Conservation (phyloP, 2,329 filamentous ascomycete genomes). For the Akanthomyces uredinophilus region DNA sequence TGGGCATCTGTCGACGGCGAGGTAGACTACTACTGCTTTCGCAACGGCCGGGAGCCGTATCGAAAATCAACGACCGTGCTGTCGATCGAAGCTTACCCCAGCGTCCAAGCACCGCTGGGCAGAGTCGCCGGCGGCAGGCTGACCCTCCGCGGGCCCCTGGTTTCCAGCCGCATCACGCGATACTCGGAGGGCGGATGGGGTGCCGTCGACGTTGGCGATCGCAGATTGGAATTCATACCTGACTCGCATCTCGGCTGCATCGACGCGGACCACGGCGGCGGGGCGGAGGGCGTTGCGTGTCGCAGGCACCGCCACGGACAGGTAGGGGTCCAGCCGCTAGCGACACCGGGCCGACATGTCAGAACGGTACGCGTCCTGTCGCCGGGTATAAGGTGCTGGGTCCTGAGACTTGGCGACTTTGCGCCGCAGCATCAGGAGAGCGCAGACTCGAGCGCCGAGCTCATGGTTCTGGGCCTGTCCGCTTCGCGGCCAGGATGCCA, state of each 20-base stretch:
- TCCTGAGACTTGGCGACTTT: neutral
- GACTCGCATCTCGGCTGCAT: neutral
- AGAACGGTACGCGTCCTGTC: neutral
- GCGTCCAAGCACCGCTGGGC: neutral
- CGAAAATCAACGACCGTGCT: conserved; percentile 15
- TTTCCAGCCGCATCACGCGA: neutral
- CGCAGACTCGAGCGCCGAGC: neutral
- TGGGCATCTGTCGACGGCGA: conserved; percentile 23
- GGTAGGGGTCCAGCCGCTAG: neutral
- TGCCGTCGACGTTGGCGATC: neutral
- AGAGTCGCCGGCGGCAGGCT: neutral
- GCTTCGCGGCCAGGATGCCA: neutral
- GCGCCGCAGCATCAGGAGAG: neutral
- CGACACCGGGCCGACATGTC: neutral
- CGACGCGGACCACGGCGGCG: neutral
- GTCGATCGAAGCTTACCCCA: neutral
- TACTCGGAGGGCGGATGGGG: conserved; percentile 1
- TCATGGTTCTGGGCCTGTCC: neutral
- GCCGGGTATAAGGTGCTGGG: neutral
- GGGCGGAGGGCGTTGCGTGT: neutral
- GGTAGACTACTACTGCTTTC: conserved; percentile 23
- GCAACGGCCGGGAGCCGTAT: conserved; percentile 19
- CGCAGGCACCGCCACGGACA: neutral
- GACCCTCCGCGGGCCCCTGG: neutral
- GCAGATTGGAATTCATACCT: neutral